These are phyloP conservation scores for Thozetella sp. DNA, from an alignment of 495 filamentous ascomycete genomes.

Conservation along the genomic window DNA sequence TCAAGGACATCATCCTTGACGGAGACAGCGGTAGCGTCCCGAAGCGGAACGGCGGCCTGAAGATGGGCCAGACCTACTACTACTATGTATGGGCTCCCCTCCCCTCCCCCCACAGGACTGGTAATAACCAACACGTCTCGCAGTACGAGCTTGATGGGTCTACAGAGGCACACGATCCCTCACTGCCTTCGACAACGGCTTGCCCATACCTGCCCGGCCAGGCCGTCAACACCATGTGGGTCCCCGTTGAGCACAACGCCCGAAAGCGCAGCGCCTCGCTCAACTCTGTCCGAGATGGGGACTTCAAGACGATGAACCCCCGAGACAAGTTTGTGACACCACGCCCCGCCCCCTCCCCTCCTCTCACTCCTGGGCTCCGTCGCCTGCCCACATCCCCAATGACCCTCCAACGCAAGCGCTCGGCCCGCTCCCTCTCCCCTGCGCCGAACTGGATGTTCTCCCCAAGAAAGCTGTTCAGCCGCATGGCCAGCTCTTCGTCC, in stretches of 20 bases:
- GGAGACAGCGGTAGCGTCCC: slow-evolving; percentile 57
- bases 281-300: slow-evolving; percentile 45
- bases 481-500: slow-evolving; percentile 31
- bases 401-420: slow-evolving; percentile 45
- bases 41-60: slow-evolving; percentile 76
- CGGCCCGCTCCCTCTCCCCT: slow-evolving; percentile 49
- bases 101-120: slow-evolving; percentile 4
- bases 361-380: slow-evolving; percentile 36
- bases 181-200: slow-evolving; percentile 69
- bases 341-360: slow-evolving; percentile 54
- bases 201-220: slow-evolving; percentile 89
- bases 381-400: slow-evolving; percentile 61
- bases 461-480: slow-evolving; percentile 41
- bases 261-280: slow-evolving; percentile 52
- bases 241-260: slow-evolving; percentile 68
- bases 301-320: slow-evolving; percentile 76
- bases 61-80: slow-evolving; percentile 92
- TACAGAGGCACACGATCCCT: slow-evolving; percentile 70
- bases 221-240: slow-evolving; percentile 76
- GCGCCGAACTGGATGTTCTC: slow-evolving; percentile 41
- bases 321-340: slow-evolving; percentile 74
- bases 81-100: slow-evolving; percentile 72
- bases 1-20: slow-evolving; percentile 83
- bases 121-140: slow-evolving; percentile 17
- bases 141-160: slow-evolving; percentile 82